phyloP scores from a whole-genome alignment of 148 eudicot species.

The Heliamphora exappendiculata region DNA sequence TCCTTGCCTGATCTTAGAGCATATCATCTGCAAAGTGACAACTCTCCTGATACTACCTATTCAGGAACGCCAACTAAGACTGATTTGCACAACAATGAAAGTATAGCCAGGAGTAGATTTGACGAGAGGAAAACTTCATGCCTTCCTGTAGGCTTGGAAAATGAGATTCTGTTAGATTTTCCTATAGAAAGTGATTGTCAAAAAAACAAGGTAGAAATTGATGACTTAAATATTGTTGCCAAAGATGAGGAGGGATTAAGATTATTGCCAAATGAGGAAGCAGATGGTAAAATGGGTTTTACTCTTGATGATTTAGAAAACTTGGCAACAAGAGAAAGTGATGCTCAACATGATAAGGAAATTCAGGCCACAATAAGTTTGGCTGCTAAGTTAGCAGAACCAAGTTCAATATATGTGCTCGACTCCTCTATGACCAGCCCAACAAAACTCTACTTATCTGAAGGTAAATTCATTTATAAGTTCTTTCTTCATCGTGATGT shows the following conservation, averaged over 20 bases:
- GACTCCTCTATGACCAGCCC: constrained; percentile 4
- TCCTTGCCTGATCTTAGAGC: constrained; percentile 65
- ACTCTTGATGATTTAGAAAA: constrained; percentile 4
- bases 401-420: neutral
- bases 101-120: constrained; percentile 6
- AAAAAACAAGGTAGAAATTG: constrained; percentile 9
- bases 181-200: constrained; percentile 9
- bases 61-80: constrained; percentile 12
- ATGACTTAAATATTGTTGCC: neutral
- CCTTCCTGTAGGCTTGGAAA: constrained; percentile 14
- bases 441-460: neutral
- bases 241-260: constrained; percentile 12
- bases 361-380: neutral
- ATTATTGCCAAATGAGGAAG: constrained; percentile 9
- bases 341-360: constrained; percentile 4
- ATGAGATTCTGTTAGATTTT: constrained; percentile 7
- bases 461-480: constrained; percentile 4
- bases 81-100: neutral
- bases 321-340: neutral
- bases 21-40: constrained; percentile 19
- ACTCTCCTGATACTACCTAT: constrained; percentile 5
- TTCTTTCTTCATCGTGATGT: neutral
- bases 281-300: neutral
- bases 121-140: constrained; percentile 15
- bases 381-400: neutral